phyloP scores from a whole-genome alignment of 768 basidiomycete species.

The Rhizopogon rudus region DNA sequence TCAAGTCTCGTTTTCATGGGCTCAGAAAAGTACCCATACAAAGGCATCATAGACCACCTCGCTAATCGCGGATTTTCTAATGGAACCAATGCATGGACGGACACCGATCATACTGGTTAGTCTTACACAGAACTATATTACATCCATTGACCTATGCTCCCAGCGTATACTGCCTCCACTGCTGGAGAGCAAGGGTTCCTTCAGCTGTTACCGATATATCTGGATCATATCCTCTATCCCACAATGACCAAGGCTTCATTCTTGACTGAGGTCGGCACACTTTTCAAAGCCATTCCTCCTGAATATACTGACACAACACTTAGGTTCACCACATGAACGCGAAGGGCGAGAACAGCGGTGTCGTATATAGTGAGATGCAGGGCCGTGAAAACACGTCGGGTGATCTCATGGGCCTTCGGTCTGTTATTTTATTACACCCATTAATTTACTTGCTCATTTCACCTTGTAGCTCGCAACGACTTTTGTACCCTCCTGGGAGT shows the following conservation, averaged over 20 bases:
- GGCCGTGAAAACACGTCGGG: constrained; percentile 90
- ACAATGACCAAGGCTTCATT: constrained; percentile 87
- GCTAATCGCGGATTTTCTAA: constrained; percentile 93
- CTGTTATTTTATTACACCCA: constrained; percentile 18
- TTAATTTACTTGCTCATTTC: constrained; percentile 3
- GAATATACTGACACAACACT: constrained; percentile 1
- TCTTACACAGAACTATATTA: not conserved
- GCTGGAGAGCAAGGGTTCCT: constrained; percentile 92
- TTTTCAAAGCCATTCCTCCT: not conserved
- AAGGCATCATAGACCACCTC: constrained; percentile 91
- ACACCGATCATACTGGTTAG: constrained; percentile 73
- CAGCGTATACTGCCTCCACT: constrained; percentile 90
- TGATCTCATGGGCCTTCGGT: constrained; percentile 88
- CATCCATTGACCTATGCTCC: not conserved
- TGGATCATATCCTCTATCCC: constrained; percentile 96
- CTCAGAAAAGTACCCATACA: constrained; percentile 92
- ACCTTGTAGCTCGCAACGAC: constrained; percentile 59
- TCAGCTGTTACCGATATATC: constrained; percentile 80
- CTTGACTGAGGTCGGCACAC: constrained; percentile 49
- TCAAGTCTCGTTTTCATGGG: constrained; percentile 88
- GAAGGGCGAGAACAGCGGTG: constrained; percentile 88
- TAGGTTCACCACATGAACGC: constrained; percentile 94
- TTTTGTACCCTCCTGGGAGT: constrained; percentile 76
- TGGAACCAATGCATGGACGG: constrained; percentile 97
- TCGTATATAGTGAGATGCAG: constrained; percentile 97